A percentile compares a stretch with the other conserved stretches of the same genome.
Evolutionary conservation across 2,329 filamentous ascomycete genomes (phyloP).

Genomic region (Clonostachys byssicola): DNA sequence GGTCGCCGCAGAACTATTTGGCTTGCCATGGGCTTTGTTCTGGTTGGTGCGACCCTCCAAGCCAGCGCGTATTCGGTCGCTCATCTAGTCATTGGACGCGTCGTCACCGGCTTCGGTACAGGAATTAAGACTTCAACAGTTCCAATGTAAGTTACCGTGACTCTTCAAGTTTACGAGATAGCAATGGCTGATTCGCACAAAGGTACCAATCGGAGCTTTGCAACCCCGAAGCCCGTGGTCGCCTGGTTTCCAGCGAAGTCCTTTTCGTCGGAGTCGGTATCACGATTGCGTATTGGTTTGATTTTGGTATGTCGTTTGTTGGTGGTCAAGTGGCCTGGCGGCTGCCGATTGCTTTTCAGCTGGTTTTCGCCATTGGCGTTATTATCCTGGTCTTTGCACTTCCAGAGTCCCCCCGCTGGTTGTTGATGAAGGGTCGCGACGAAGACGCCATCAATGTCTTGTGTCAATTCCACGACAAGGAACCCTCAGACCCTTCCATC

Average conservation of each 20-base stretch:
- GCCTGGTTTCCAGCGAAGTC: too few species aligned
- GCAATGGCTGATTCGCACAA: not conserved
- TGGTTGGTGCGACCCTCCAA: not conserved
- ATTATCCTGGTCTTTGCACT: slow-evolving; percentile 41
- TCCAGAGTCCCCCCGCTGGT: slow-evolving; percentile 57
- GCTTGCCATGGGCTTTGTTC: not conserved
- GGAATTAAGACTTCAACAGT: not conserved
- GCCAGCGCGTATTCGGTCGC: not conserved
- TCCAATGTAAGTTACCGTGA: not conserved
- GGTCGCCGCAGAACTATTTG: not conserved
- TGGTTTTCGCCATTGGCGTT: not conserved
- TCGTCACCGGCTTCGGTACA: not conserved
- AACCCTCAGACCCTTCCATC: not conserved
- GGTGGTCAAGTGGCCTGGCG: not conserved
- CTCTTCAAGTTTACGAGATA: not conserved
- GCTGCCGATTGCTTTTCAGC: not conserved
- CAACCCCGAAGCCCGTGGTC: not conserved
- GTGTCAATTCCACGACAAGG: slow-evolving; percentile 45
- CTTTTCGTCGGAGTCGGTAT: not conserved
- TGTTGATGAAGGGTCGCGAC: slow-evolving; percentile 43
- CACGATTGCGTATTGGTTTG: not conserved
- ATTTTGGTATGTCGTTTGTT: not conserved
- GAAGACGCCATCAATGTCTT: slow-evolving; percentile 47
- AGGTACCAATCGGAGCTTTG: not conserved
- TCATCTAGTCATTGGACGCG: not conserved